phyloP scores from a whole-genome alignment of 495 filamentous ascomycete genomes.

The Glonium stellatum region DNA sequence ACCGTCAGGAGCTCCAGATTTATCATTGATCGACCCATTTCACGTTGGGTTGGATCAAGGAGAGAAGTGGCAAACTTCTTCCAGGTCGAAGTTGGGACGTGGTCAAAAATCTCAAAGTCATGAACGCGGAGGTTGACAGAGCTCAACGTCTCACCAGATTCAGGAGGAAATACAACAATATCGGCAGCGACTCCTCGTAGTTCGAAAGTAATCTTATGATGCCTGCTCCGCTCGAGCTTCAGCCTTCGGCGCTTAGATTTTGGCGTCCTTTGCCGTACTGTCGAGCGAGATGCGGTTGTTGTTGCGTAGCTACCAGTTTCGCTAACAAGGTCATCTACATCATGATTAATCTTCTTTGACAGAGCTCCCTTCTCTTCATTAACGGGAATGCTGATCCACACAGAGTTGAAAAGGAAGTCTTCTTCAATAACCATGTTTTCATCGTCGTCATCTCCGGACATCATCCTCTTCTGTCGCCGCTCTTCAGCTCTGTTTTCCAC shows the following conservation, averaged over 20 bases:
- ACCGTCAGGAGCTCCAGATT: conserved; percentile 85
- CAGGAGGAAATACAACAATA: conserved; percentile 73
- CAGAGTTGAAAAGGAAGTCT: conserved; percentile 96
- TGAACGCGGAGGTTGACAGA: conserved; percentile 75
- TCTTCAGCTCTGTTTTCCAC: conserved; percentile 77
- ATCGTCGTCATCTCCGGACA: conserved; percentile 52
- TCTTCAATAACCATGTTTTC: conserved; percentile 84
- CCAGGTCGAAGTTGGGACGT: conserved; percentile 94
- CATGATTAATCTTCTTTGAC: conserved; percentile 72
- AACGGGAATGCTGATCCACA: conserved; percentile 88
- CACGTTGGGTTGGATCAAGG: conserved; percentile 73
- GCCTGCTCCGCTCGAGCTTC: conserved; percentile 74
- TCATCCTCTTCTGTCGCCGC: conserved; percentile 47
- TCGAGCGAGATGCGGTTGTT: conserved; percentile 31
- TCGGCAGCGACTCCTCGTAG: conserved; percentile 80
- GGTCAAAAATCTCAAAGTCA: conserved; percentile 87
- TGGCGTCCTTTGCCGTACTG: conserved; percentile 37
- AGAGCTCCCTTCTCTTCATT: conserved; percentile 79
- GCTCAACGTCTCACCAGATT: conserved; percentile 70
- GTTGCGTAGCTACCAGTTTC: conserved; percentile 85
- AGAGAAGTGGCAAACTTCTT: conserved; percentile 95
- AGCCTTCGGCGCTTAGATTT: conserved; percentile 48
- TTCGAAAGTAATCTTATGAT: conserved; percentile 94
- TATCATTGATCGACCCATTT: conserved; percentile 79
- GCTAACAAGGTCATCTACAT: conserved; percentile 77